Evolutionary conservation across 768 basidiomycete genomes (phyloP).

Genomic region (Mycena olivaceomarginata): DNA sequence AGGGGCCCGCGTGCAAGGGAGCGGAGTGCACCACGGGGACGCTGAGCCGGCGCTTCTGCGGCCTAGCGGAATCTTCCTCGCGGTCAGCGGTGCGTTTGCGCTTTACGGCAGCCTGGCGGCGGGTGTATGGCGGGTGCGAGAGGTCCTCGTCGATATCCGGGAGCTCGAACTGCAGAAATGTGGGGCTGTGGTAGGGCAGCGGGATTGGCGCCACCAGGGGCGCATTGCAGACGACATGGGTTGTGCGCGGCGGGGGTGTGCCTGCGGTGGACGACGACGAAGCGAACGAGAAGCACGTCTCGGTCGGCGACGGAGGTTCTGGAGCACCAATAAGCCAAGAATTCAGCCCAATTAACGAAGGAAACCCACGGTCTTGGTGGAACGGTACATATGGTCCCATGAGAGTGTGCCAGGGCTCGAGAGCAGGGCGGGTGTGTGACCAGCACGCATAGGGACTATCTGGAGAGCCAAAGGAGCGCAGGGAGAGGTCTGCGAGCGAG

Average conservation of each 20-base stretch:
- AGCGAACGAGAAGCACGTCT: slow-evolving; percentile 48
- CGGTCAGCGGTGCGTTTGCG: slow-evolving; percentile 67
- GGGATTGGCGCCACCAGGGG: slow-evolving; percentile 83
- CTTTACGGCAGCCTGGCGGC: slow-evolving; percentile 54
- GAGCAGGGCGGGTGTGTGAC: slow-evolving; percentile 37
- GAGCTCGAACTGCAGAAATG: slow-evolving; percentile 78
- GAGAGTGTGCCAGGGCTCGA: slow-evolving; percentile 44
- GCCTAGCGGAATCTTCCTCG: slow-evolving; percentile 37
- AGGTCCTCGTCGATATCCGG: slow-evolving; percentile 84
- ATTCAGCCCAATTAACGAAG: neutral
- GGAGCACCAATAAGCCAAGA: slow-evolving; percentile 18
- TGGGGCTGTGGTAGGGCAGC: slow-evolving; percentile 81
- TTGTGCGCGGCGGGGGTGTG: slow-evolving; percentile 50
- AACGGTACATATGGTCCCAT: slow-evolving; percentile 43
- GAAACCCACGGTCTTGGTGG: slow-evolving; percentile 52
- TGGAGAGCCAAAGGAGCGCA: slow-evolving; percentile 37
- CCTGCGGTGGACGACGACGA: slow-evolving; percentile 49
- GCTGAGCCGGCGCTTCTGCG: slow-evolving; percentile 44
- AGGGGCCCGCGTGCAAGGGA: slow-evolving; percentile 20
- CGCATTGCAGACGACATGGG: slow-evolving; percentile 77
- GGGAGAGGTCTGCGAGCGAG: slow-evolving; percentile 43
- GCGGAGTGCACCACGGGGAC: slow-evolving; percentile 20
- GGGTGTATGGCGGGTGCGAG: slow-evolving; percentile 79
- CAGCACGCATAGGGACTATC: slow-evolving; percentile 38
- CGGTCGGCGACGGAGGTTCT: slow-evolving; percentile 69